These are phyloP conservation scores for Ascochyta rabiei DNA, from an alignment of 2,329 filamentous ascomycete genomes.

Conservation along the genomic window DNA sequence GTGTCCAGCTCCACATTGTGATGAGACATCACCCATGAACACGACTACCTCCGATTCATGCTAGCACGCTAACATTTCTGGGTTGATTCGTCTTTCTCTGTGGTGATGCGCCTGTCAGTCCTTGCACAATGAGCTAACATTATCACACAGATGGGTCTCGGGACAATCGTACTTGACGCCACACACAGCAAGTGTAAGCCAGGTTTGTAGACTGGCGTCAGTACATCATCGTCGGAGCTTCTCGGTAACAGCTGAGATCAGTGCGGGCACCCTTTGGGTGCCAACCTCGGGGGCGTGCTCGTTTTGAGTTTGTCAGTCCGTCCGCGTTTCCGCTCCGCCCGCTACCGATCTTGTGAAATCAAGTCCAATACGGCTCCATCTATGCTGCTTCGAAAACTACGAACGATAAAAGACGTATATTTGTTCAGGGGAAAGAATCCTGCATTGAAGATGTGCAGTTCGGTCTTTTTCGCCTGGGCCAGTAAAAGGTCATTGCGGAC, in stretches of 20 bases:
- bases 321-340: constrained; percentile 42
- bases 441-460: constrained; percentile 1
- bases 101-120: constrained; percentile 10
- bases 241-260: constrained; percentile 36
- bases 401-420: neutral
- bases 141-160: constrained; percentile 4
- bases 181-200: neutral
- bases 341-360: constrained; percentile 28
- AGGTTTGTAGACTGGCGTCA: neutral
- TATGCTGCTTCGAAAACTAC: neutral
- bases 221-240: constrained; percentile 17
- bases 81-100: constrained; percentile 18
- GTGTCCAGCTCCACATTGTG: constrained; percentile 28
- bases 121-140: constrained; percentile 3
- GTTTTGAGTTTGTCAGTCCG: constrained; percentile 28
- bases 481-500: constrained; percentile 14
- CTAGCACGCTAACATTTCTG: constrained; percentile 17
- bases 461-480: neutral
- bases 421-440: neutral
- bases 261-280: constrained; percentile 32
- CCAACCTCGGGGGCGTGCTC: constrained; percentile 43
- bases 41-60: constrained; percentile 28
- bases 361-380: constrained; percentile 14
- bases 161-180: neutral
- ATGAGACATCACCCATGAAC: constrained; percentile 24